Evolutionary conservation across 768 basidiomycete genomes (phyloP).

Genomic region (Rhodotorula babjevae): DNA sequence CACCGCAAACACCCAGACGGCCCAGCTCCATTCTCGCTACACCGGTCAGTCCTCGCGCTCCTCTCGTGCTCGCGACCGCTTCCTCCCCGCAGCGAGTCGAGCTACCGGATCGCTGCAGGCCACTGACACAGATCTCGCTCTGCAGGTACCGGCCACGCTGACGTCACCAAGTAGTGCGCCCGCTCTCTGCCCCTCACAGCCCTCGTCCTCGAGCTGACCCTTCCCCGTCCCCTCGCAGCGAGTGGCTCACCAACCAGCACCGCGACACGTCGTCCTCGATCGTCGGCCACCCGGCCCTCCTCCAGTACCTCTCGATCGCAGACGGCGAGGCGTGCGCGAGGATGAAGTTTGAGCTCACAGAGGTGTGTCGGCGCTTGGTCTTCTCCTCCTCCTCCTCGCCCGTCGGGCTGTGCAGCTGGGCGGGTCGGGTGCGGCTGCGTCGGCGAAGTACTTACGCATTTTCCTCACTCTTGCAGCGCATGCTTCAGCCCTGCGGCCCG

Average conservation of each 20-base stretch:
- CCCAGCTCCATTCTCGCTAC: conserved; percentile 55
- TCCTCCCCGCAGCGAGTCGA: too few relatives aligned
- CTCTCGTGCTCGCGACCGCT: neutral
- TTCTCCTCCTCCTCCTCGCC: neutral
- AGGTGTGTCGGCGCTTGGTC: conserved; percentile 59
- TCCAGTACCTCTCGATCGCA: conserved; percentile 83
- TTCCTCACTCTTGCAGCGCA: conserved; percentile 60
- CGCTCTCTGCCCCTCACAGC: neutral
- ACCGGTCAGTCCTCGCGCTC: conserved; percentile 54
- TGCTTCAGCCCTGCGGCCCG: conserved; percentile 91
- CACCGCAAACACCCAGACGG: conserved; percentile 91
- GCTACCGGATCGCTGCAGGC: neutral
- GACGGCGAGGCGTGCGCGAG: conserved; percentile 90
- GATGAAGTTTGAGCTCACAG: conserved; percentile 87
- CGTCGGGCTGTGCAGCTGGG: neutral
- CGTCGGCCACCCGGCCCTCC: conserved; percentile 78
- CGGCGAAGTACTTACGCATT: too few relatives aligned
- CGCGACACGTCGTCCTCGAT: conserved; percentile 91
- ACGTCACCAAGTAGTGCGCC: conserved; percentile 82
- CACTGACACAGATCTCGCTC: neutral
- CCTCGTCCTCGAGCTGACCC: neutral
- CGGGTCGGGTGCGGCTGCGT: too few relatives aligned
- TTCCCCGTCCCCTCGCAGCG: conserved; percentile 54
- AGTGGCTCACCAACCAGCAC: conserved; percentile 97
- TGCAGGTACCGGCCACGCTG: conserved; percentile 90